Percentiles rank a stretch among this genome's conserved stretches.
These are phyloP conservation scores for Pichia membranifaciens DNA, from an alignment of 805 yeast genomes.

Conservation along the genomic window DNA sequence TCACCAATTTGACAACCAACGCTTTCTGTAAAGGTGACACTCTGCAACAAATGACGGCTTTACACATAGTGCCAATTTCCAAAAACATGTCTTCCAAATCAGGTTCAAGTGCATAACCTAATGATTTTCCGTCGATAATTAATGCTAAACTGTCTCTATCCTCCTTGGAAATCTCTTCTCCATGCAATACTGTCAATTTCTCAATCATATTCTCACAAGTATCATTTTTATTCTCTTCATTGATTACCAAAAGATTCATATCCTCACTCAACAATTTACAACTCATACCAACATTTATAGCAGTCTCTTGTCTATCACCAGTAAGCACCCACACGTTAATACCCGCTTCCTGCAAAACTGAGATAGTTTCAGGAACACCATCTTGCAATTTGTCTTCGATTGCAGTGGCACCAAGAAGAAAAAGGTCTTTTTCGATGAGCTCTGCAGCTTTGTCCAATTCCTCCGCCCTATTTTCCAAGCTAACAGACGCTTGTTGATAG, in stretches of 20 bases:
- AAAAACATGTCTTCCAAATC: slow-evolving; percentile 74
- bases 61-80: slow-evolving; percentile 78
- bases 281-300: slow-evolving; percentile 97
- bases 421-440: slow-evolving; percentile 71
- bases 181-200: slow-evolving; percentile 67
- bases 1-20: slow-evolving; percentile 89
- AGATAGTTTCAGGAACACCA: slow-evolving; percentile 97
- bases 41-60: slow-evolving; percentile 96
- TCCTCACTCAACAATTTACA: slow-evolving; percentile 92
- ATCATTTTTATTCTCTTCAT: slow-evolving; percentile 78
- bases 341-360: slow-evolving; percentile 92
- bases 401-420: slow-evolving; percentile 92
- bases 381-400: slow-evolving; percentile 97
- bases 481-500: slow-evolving; percentile 77
- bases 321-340: slow-evolving; percentile 97
- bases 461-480: slow-evolving; percentile 66
- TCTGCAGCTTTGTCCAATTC: slow-evolving; percentile 87
- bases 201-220: slow-evolving; percentile 66
- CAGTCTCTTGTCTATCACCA: slow-evolving; percentile 98
- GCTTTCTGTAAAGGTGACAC: slow-evolving; percentile 98
- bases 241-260: slow-evolving; percentile 85
- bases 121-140: slow-evolving; percentile 89
- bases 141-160: slow-evolving; percentile 79
- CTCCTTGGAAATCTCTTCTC: slow-evolving; percentile 57
- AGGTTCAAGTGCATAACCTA: slow-evolving; percentile 77